A percentile compares a stretch with the other conserved stretches of the same genome.
Conservation (phyloP, 257 asterid species). For the Solanum chmielewskii region DNA sequence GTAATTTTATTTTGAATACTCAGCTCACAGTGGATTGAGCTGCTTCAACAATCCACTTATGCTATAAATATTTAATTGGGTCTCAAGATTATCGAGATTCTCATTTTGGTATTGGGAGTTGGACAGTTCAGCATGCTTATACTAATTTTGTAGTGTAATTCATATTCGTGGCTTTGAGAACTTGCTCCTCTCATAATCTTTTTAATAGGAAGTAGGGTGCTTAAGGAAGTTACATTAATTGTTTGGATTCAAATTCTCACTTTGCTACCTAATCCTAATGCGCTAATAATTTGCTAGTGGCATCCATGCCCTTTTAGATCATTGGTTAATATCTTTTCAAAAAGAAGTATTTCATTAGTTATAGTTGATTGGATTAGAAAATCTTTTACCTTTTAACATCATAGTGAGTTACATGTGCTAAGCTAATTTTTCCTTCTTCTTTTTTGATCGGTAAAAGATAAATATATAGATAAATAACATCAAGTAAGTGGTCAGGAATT, state of each 20-base stretch:
- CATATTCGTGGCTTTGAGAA: neutral
- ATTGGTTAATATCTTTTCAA: neutral
- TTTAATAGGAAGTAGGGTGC: neutral
- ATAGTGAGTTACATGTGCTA: neutral
- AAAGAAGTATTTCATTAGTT: neutral
- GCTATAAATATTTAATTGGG: neutral
- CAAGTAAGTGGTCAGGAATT: neutral
- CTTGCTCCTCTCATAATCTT: neutral
- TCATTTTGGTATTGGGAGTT: neutral
- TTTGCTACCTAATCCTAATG: neutral
- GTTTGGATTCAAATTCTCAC: neutral
- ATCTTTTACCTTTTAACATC: neutral
- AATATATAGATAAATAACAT: neutral
- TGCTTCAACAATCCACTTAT: neutral
- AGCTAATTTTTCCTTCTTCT: neutral
- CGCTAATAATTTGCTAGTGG: neutral
- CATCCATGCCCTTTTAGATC: neutral
- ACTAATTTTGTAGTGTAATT: neutral
- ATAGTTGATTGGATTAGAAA: neutral
- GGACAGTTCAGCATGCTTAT: neutral
- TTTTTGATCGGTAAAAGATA: neutral
- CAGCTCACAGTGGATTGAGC: neutral
- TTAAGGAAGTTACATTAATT: neutral
- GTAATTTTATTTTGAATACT: neutral
- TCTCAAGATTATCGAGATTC: neutral